Conservation (phyloP, 805 yeast species). For the Candida pseudofarinosa region DNA sequence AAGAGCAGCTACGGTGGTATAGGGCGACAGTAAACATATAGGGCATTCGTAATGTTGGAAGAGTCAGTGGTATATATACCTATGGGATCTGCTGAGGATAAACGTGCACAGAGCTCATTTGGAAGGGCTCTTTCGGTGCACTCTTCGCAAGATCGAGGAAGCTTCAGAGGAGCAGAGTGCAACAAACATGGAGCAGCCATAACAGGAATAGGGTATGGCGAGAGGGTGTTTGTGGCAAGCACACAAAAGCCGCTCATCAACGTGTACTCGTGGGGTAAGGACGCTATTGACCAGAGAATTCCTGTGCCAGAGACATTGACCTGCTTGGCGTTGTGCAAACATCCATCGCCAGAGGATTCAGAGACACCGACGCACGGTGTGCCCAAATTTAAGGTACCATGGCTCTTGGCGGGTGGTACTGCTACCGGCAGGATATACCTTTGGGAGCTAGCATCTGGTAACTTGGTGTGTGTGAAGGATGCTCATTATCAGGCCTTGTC, state of each 20-base stretch:
- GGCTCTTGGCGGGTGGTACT: slow-evolving; percentile 72
- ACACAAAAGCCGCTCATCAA: slow-evolving; percentile 70
- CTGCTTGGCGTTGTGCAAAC: slow-evolving; percentile 47
- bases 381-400: slow-evolving; percentile 50
- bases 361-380: slow-evolving; percentile 20
- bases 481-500: slow-evolving; percentile 81
- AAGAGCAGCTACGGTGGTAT: neutral
- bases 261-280: slow-evolving; percentile 67
- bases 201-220: slow-evolving; percentile 45
- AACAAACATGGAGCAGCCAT: slow-evolving; percentile 42
- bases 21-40: neutral
- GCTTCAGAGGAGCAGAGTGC: slow-evolving; percentile 52
- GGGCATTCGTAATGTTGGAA: slow-evolving; percentile 33
- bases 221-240: slow-evolving; percentile 60
- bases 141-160: slow-evolving; percentile 43
- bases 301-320: slow-evolving; percentile 79
- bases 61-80: slow-evolving; percentile 48
- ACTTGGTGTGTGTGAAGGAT: slow-evolving; percentile 64
- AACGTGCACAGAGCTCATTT: slow-evolving; percentile 39
- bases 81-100: slow-evolving; percentile 41
- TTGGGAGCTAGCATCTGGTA: slow-evolving; percentile 84
- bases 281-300: slow-evolving; percentile 70
- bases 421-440: slow-evolving; percentile 71
- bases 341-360: slow-evolving; percentile 17
- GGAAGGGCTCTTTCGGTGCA: slow-evolving; percentile 43